Evolutionary conservation across 345 rosid genomes (phyloP).

Genomic region (Eucalyptus leucophloia): DNA sequence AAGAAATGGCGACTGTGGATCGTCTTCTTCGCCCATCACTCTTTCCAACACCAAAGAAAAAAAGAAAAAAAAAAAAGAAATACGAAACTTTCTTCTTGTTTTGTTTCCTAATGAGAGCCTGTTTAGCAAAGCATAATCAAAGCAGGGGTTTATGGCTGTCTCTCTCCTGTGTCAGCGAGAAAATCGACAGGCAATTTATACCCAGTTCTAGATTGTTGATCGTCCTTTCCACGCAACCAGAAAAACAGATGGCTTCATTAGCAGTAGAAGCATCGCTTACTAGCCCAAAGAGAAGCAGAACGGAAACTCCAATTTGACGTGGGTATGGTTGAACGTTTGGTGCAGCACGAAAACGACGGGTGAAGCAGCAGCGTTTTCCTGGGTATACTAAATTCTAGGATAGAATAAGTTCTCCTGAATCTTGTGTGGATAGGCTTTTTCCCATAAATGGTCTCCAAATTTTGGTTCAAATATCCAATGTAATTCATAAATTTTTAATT

Average conservation of each 20-base stretch:
- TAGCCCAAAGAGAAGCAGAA: not conserved
- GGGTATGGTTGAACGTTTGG: not conserved
- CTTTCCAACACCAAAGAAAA: not conserved
- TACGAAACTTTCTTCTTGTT: not conserved
- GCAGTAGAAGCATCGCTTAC: not conserved
- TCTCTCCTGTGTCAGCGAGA: not conserved
- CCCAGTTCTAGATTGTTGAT: not conserved
- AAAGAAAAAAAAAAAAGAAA: not conserved
- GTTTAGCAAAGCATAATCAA: not conserved
- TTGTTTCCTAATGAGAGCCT: not conserved
- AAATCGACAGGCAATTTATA: not conserved
- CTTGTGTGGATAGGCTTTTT: not conserved
- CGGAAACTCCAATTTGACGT: not conserved
- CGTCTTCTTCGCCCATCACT: not conserved
- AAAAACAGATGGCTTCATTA: not conserved
- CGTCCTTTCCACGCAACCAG: not conserved
- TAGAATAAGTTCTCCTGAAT: not conserved
- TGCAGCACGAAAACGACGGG: not conserved
- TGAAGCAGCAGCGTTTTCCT: not conserved
- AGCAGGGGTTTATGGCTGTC: not conserved
- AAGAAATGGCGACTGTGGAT: slow-evolving; percentile 2
- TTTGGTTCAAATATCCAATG: too few species aligned
- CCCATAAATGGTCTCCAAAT: too few species aligned
- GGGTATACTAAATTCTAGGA: too few species aligned
- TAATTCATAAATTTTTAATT: accelerated